Evolutionary conservation across 2,329 filamentous ascomycete species (phyloP), one percentile per base, ranked within the genome.

Genomic region (Trichoderma sp.): DNA sequence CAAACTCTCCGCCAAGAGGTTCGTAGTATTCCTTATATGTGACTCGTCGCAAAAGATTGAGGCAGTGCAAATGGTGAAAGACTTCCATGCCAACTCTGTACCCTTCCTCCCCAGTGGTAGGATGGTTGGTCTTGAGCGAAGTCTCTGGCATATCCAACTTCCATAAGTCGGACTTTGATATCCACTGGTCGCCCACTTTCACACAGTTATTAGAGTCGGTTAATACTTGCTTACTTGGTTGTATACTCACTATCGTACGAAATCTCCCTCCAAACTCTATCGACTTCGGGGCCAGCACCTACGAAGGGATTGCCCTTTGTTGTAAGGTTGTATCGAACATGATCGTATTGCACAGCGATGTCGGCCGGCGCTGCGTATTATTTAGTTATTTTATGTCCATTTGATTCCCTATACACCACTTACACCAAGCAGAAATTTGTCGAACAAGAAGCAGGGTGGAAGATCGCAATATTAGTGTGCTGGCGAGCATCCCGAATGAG

Each of bases 1-100:
- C 28, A 3, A 64, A 64, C 36, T 64, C 61, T 64, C 61, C 61
- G 5, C 61, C 61, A 64, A 64, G 61, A 7, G 61, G 61, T 15
- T 64, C 39, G 36, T 64, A 64, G 26, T 64, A 64, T n/a, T 64
- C 36, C 17, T 8, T 64, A 20, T 64, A 64, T 5, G 61, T 64
- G 15, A 64, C 61, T 23, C 61, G 36, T n/a, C 61, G 36, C 36
- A 64, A 20, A 20, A 64, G 61, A 15, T 64, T 64, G 8, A 64
- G 39, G 39, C 61, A 64, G 15, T 64, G 61, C 11, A 64, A 17
- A 3, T 64, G 61, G 39, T 64, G 61, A 43, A 64, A 64, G 17
- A 64, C 61, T 32, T 64, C 61, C 61, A 64, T 64, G n/a, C 61
- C 61, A 15, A 64, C 61, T 64, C 61, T 47, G n/a, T 64, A 64